Evolutionary conservation across 1,284 basidiomycete species (phyloP), one percentile per base, ranked within the genome.

Genomic region (Rhodotorula mucilaginosa): DNA sequence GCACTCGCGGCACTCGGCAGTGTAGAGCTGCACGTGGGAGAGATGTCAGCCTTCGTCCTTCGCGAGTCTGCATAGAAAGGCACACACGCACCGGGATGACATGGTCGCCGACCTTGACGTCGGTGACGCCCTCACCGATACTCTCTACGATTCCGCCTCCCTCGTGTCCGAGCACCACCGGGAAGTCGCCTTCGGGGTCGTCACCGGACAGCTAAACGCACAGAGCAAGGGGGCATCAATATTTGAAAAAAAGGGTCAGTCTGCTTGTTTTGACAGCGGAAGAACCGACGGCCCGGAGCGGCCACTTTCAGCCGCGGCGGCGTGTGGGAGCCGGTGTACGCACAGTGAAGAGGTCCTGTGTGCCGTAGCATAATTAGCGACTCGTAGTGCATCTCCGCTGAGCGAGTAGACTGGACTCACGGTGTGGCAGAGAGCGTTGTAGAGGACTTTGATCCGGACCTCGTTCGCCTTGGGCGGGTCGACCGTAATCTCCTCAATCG

Each of bases 361-460:
- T 5, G 46, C 18, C 19, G 21, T n/a, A 18, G 5, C 2, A 6
- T 7, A 21, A 26, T 64, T n/a, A 60, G 56, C 18, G 6, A 10
- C 60, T 31, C 23, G 34, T 29, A 16, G 23, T 1, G n/a, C 29
- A 23, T 16, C 39, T 60, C 39, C n/a, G 57, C 39, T 16, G 19
- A 34, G 16, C 19, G 15, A 61, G 16, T 15, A 47, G 15, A 54
- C 18, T 51, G 49, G 18, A 77, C 83, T 75, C 60, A 85, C 81
- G 15, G 97, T 99, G 83, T 99, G 96, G 84, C 97, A 99, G 81
- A 99, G 90, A 78, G 95, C 91, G 64, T 91, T 93, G 84, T 93
- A 88, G 65, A 96, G 86, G 79, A 99, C 91, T 79, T 89, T 88
- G 81, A 98, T 93, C 73, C 96, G 87, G 78, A 99, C 96, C 85